Percentiles rank a stretch among this genome's conserved stretches.
Conservation (phyloP, 2,329 filamentous ascomycete species). For the Colletotrichum phormii region DNA sequence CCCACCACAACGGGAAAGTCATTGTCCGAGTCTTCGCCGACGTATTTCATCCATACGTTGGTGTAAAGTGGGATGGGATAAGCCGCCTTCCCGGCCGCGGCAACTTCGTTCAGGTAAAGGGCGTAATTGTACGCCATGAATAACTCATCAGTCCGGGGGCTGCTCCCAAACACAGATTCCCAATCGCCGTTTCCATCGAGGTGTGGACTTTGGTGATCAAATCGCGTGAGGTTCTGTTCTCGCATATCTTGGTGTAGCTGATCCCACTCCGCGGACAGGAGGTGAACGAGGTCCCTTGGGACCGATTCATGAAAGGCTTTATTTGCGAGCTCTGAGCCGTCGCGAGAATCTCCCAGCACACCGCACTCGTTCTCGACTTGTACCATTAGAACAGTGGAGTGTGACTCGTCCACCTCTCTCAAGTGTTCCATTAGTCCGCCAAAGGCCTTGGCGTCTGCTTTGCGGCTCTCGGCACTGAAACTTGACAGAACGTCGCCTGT, state of each 20-base stretch:
- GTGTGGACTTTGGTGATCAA: background rate
- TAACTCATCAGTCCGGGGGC: background rate
- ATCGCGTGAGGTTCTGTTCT: background rate
- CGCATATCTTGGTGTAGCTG: background rate
- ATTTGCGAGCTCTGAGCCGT: constrained; percentile 48
- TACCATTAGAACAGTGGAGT: constrained; percentile 64
- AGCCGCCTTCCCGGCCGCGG: constrained; percentile 43
- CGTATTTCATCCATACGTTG: constrained; percentile 48
- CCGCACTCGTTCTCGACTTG: constrained; percentile 67
- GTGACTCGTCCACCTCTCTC: constrained; percentile 54
- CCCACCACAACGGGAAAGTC: constrained; percentile 45
- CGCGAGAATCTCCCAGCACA: constrained; percentile 62
- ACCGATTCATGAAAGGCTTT: background rate
- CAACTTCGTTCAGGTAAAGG: background rate
- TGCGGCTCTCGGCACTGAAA: background rate
- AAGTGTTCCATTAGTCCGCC: constrained; percentile 45
- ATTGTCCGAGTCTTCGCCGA: constrained; percentile 37
- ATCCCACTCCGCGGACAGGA: background rate
- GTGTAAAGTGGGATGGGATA: constrained; percentile 47
- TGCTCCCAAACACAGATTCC: background rate
- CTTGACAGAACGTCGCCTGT: background rate
- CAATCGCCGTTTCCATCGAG: background rate
- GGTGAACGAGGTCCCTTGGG: background rate
- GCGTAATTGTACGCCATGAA: background rate
- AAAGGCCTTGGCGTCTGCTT: background rate